Evolutionary conservation across 805 yeast species (phyloP), one percentile per base, ranked within the genome.

Genomic region (Cyberlindnera sargentensis): DNA sequence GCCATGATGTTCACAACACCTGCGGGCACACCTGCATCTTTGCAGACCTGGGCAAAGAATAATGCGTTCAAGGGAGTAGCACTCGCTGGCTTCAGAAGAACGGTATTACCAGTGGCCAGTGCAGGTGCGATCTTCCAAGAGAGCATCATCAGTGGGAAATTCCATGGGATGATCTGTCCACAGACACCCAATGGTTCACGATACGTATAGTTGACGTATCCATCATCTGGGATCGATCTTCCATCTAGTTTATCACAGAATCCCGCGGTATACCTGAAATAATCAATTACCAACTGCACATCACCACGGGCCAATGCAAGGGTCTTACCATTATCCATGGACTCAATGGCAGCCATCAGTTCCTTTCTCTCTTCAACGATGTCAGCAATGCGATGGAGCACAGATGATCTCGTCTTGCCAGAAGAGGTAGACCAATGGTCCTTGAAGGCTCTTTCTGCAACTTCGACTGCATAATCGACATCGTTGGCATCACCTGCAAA

Each of bases 141-240:
- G 63, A 80, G 72, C 85, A 84, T 83, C 70, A 84, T 72, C 50
- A 84, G 65, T 55, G 91, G 91, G 76, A 84, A 84, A 63, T 84
- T 84, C 90, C 90, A 84, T 61, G 91, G 90, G 49, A 84, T 83
- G 50, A 84, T 82, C 64, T 82, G 88, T 52, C 90, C 91, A 69
- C 88, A 82, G 34, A 83, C 84, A 62, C 90, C 91, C 51, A 83
- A 64, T 53, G 91, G 90, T 63, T 82, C 89, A 62, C 78, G 78
- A 60, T 75, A 71, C 44, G 85, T 78, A 68, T 73, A 83, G 53
- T 73, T 76, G 56, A 80, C 73, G 62, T 83, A 82, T 51, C 49
- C 50, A 8, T 85, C 87, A 37, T 86, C 75, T 53, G 79, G 75
- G 40, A 82, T 73, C 35, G 77, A 64, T 59, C 79, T 71, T 54